Conservation (phyloP, 768 basidiomycete species). For the Trametes gibbosa region DNA sequence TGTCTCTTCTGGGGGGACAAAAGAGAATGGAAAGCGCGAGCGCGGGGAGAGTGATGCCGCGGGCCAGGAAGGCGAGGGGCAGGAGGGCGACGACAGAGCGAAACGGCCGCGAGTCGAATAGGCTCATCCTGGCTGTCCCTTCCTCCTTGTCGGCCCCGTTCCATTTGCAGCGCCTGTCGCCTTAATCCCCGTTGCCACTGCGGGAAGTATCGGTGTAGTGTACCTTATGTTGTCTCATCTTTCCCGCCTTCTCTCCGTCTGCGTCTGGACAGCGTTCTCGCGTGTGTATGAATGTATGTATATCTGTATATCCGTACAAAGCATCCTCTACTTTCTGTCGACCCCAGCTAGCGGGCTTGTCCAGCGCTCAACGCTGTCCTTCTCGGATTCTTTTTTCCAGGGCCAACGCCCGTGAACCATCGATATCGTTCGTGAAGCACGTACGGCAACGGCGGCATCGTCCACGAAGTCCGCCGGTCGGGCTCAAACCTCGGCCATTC, state of each 20-base stretch:
- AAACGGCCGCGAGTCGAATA: slow-evolving; percentile 28
- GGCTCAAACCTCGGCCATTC: too few species aligned
- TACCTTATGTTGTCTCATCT: slow-evolving; percentile 3
- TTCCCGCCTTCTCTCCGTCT: too few species aligned
- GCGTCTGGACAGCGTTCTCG: background rate
- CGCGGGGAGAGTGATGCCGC: slow-evolving; percentile 9
- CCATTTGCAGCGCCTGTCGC: background rate
- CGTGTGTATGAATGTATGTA: slow-evolving; percentile 3
- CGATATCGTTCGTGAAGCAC: too few species aligned
- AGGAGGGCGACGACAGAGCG: slow-evolving; percentile 23
- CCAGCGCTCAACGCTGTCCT: too few species aligned
- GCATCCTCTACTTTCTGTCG: background rate
- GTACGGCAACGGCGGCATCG: too few species aligned
- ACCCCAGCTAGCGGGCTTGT: background rate
- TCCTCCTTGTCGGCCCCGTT: background rate
- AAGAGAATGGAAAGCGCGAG: slow-evolving; percentile 21
- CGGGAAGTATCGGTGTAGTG: background rate
- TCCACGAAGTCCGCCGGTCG: too few species aligned
- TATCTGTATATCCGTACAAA: background rate
- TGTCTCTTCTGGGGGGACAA: slow-evolving; percentile 7
- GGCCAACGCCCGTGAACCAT: too few species aligned
- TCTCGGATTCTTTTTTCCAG: too few species aligned
- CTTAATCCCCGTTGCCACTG: background rate
- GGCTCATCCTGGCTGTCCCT: background rate
- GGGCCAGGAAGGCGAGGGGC: slow-evolving; percentile 14